Conservation (phyloP, 495 filamentous ascomycete species). For the Parathielavia appendiculata region DNA sequence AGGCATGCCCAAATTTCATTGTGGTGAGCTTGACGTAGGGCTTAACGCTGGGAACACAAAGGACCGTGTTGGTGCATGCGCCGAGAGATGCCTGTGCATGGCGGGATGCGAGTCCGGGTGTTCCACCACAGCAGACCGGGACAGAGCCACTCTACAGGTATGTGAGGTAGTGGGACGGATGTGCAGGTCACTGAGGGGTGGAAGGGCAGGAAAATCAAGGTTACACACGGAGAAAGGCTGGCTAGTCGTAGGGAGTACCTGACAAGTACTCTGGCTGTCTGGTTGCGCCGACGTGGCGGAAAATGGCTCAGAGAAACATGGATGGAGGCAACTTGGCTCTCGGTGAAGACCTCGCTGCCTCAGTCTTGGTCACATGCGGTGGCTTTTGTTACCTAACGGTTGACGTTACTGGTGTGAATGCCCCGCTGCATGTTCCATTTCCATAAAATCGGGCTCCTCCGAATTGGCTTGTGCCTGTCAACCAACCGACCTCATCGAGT, state of each 20-base stretch:
- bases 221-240: background rate
- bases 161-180: background rate
- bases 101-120: conserved; percentile 19
- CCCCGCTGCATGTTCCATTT: background rate
- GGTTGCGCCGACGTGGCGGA: too few relatives aligned
- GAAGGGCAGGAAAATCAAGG: too few relatives aligned
- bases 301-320: background rate
- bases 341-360: background rate
- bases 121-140: background rate
- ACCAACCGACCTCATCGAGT: too few relatives aligned
- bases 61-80: conserved; percentile 20
- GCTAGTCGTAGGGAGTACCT: background rate
- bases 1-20: conserved; percentile 76
- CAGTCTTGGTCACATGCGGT: background rate
- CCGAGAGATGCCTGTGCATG: conserved; percentile 24
- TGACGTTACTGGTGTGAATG: background rate
- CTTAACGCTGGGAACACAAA: conserved; percentile 19
- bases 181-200: too few relatives aligned
- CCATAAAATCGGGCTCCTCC: too few relatives aligned
- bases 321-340: background rate
- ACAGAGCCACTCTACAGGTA: background rate
- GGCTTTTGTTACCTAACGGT: conserved; percentile 8
- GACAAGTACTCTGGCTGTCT: background rate
- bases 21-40: too few relatives aligned
- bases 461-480: too few relatives aligned